phyloP scores from a whole-genome alignment of 192 early-diverging fungal genomes.

The Spizellomyces punctatus region DNA sequence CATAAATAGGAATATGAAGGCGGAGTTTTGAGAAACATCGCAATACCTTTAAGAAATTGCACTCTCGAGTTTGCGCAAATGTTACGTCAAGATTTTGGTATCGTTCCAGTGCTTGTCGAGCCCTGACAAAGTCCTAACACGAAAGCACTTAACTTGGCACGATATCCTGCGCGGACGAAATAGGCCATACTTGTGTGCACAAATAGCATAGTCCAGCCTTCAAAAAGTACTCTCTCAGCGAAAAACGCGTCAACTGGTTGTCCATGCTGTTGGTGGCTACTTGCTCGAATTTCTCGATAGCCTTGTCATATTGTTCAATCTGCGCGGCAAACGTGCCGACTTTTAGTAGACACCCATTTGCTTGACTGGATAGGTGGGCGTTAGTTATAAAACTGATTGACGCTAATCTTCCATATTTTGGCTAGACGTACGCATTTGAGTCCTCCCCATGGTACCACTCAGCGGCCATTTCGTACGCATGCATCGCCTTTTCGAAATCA shows the following conservation, averaged over 20 bases:
- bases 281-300: slow-evolving; percentile 87
- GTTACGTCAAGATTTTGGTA: slow-evolving; percentile 89
- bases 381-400: not conserved
- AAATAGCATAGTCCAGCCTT: slow-evolving; percentile 94
- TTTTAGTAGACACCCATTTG: slow-evolving; percentile 89
- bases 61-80: slow-evolving; percentile 86
- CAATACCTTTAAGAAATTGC: slow-evolving; percentile 61
- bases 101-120: slow-evolving; percentile 73
- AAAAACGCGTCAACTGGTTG: slow-evolving; percentile 93
- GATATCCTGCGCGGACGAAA: not conserved
- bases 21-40: not conserved
- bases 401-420: not conserved
- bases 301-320: slow-evolving; percentile 84
- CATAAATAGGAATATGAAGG: not conserved
- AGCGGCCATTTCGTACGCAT: slow-evolving; percentile 87
- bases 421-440: slow-evolving; percentile 74
- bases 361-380: slow-evolving; percentile 56
- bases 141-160: not conserved
- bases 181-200: slow-evolving; percentile 64
- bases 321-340: slow-evolving; percentile 89
- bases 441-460: slow-evolving; percentile 95
- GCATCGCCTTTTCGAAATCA: slow-evolving; percentile 77
- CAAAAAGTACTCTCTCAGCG: slow-evolving; percentile 94
- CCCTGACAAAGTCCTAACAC: slow-evolving; percentile 73
- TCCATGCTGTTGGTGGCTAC: slow-evolving; percentile 84